A percentile compares a stretch with the other conserved stretches of the same genome.
Conservation (phyloP, 352 stramenopile genomes). For the Pythium aquatile region DNA sequence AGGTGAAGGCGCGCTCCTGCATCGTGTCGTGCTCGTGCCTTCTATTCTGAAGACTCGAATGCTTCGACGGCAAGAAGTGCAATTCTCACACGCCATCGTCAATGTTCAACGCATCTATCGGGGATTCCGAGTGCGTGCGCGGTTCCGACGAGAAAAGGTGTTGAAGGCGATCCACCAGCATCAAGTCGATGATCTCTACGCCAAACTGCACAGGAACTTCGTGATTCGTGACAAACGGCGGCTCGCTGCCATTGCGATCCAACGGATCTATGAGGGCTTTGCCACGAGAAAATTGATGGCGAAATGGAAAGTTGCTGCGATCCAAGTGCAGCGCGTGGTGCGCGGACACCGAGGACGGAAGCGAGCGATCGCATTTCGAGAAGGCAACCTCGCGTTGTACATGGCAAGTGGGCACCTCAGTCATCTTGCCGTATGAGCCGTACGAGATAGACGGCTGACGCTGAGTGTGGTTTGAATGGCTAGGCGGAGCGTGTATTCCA, state of each 20-base stretch:
- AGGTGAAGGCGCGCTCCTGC: slow-evolving; percentile 1
- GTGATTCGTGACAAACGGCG: slow-evolving; percentile 43
- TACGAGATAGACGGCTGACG: no score
- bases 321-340: slow-evolving; percentile 52
- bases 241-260: slow-evolving; percentile 45
- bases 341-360: slow-evolving; percentile 51
- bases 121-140: slow-evolving; percentile 56
- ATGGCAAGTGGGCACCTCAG: slow-evolving; percentile 28
- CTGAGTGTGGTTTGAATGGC: neutral
- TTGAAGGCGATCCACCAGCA: slow-evolving; percentile 47
- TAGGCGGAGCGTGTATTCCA: slow-evolving; percentile 58
- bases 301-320: slow-evolving; percentile 34
- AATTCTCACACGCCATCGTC: slow-evolving; percentile 33
- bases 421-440: no score
- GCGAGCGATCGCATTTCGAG: slow-evolving; percentile 54
- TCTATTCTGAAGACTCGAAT: slow-evolving; percentile 45
- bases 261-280: slow-evolving; percentile 59
- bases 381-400: slow-evolving; percentile 67
- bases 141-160: slow-evolving; percentile 40
- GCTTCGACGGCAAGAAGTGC: slow-evolving; percentile 19
- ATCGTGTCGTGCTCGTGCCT: slow-evolving; percentile 44
- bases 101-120: slow-evolving; percentile 52
- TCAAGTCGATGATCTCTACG: slow-evolving; percentile 45
- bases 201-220: slow-evolving; percentile 30
- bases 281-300: slow-evolving; percentile 30